Percentiles rank a stretch among this genome's conserved stretches.
Conservation (phyloP, 23 red algal species). For the Pyropia haitanensis region DNA sequence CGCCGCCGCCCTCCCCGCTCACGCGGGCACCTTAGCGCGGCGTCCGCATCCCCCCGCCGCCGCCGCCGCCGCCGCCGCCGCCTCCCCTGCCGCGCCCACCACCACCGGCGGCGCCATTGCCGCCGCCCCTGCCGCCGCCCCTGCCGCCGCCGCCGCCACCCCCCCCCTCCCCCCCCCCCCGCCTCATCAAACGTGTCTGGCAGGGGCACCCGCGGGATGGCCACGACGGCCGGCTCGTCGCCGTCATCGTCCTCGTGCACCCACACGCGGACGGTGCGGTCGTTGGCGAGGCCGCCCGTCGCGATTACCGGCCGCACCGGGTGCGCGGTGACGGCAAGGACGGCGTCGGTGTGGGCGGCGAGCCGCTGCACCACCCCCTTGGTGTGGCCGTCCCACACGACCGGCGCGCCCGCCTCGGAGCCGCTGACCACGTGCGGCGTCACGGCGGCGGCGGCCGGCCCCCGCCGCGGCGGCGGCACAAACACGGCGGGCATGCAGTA, state of each 20-base stretch:
- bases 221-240: neutral
- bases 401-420: conserved; percentile 63
- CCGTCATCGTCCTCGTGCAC: neutral
- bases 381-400: conserved; percentile 89
- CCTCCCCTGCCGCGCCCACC: no score
- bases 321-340: conserved; percentile 82
- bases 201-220: neutral
- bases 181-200: neutral
- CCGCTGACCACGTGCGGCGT: conserved; percentile 77
- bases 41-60: no score
- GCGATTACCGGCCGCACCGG: conserved; percentile 58
- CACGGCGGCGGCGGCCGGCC: conserved; percentile 1
- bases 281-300: conserved; percentile 76
- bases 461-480: conserved; percentile 8
- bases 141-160: no score
- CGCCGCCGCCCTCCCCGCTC: no score
- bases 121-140: no score
- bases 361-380: conserved; percentile 72
- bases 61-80: no score
- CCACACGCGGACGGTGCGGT: conserved; percentile 91
- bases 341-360: conserved; percentile 67
- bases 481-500: conserved; percentile 86
- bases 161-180: no score
- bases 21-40: no score
- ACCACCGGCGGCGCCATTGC: no score